These are phyloP conservation scores for Mycena vulgaris DNA, from an alignment of 768 basidiomycete genomes.

Conservation along the genomic window DNA sequence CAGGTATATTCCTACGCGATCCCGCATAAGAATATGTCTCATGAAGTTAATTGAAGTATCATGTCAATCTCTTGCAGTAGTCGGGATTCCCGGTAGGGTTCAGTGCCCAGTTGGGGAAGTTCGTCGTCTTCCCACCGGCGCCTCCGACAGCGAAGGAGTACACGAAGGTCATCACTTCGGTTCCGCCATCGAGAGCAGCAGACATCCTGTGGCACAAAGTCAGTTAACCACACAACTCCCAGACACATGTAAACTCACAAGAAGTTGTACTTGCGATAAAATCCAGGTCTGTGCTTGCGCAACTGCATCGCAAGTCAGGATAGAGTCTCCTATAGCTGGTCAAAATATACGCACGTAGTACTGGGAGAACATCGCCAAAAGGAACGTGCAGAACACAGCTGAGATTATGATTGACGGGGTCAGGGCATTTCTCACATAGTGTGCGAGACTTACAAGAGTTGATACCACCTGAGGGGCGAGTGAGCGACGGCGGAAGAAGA, in stretches of 20 bases:
- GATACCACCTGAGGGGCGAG: slow-evolving; percentile 59
- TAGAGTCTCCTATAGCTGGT: not conserved
- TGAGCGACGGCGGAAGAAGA: not conserved
- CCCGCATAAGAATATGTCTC: too few species aligned
- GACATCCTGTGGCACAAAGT: slow-evolving; percentile 43
- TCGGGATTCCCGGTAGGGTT: slow-evolving; percentile 45
- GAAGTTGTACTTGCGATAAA: slow-evolving; percentile 70
- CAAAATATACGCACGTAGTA: slow-evolving; percentile 48
- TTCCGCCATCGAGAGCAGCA: slow-evolving; percentile 69
- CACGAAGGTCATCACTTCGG: slow-evolving; percentile 63
- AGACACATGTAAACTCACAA: slow-evolving; percentile 35
- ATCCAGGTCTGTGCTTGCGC: slow-evolving; percentile 58
- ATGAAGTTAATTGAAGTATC: slow-evolving; percentile 18
- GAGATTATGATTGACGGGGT: too few species aligned
- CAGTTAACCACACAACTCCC: not conserved
- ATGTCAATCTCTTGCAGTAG: slow-evolving; percentile 39
- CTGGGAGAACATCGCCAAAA: slow-evolving; percentile 57
- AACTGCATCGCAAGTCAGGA: slow-evolving; percentile 34
- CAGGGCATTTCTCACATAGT: too few species aligned
- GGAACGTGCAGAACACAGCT: slow-evolving; percentile 60
- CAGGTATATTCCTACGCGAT: too few species aligned
- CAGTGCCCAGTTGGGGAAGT: slow-evolving; percentile 32
- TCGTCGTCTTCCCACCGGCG: slow-evolving; percentile 30
- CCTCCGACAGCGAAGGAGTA: slow-evolving; percentile 58
- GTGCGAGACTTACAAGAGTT: slow-evolving; percentile 54